Conservation (phyloP, 2,329 filamentous ascomycete species). For the Pseudogymnoascus sp. region DNA sequence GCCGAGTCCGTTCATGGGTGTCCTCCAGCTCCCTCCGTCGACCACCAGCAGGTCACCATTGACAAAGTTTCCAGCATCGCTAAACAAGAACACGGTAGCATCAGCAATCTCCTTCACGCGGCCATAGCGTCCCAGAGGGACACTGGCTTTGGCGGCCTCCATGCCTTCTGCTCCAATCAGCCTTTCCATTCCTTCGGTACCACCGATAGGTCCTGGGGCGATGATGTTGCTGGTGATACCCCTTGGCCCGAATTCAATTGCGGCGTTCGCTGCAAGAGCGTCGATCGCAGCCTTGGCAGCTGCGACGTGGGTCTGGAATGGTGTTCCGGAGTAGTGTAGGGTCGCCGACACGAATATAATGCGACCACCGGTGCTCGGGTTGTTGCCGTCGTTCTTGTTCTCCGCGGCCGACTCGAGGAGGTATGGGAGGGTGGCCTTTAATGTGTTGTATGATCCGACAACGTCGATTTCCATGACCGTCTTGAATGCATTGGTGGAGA, state of each 20-base stretch:
- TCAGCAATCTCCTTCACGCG: constrained; percentile 84
- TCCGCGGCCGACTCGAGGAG: constrained; percentile 66
- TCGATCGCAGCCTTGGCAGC: constrained; percentile 91
- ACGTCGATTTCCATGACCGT: constrained; percentile 95
- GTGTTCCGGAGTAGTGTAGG: constrained; percentile 81
- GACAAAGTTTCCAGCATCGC: constrained; percentile 77
- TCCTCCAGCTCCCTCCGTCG: constrained; percentile 40
- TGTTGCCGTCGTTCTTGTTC: constrained; percentile 50
- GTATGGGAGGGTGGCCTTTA: constrained; percentile 84
- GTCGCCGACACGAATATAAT: constrained; percentile 88
- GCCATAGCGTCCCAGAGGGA: constrained; percentile 73
- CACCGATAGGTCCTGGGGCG: constrained; percentile 75
- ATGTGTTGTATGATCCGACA: constrained; percentile 85
- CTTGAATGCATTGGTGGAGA: constrained; percentile 87
- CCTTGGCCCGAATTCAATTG: constrained; percentile 82
- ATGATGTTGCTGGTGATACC: constrained; percentile 86
- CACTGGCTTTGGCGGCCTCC: constrained; percentile 29
- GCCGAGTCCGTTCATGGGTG: neutral
- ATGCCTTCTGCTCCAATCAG: constrained; percentile 31
- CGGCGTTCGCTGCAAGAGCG: constrained; percentile 68
- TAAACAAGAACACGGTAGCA: constrained; percentile 83
- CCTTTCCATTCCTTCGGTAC: constrained; percentile 73
- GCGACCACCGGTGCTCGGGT: constrained; percentile 59
- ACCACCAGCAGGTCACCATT: constrained; percentile 77
- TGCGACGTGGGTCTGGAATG: constrained; percentile 81